Conservation (phyloP, 306 rosid genomes). For the Morella rubra region DNA sequence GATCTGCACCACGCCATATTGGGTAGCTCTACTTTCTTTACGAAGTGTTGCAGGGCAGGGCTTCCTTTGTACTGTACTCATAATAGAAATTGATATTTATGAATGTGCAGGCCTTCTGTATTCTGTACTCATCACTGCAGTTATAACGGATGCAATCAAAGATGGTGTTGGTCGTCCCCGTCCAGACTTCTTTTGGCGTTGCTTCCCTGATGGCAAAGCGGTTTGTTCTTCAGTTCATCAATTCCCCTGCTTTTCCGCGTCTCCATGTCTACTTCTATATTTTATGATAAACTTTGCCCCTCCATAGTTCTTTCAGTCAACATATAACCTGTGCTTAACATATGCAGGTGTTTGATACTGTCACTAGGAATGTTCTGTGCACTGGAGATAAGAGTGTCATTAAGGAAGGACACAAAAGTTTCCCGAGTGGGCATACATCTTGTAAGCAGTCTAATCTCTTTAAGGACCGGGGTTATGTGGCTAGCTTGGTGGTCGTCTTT, state of each 20-base stretch:
- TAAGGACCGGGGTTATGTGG: constrained; percentile 12
- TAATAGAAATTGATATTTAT: constrained; percentile 20
- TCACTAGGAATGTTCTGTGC: constrained; percentile 59
- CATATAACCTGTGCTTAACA: constrained; percentile 22
- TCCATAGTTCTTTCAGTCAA: constrained; percentile 25
- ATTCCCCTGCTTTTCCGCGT: constrained; percentile 12
- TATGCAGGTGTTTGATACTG: constrained; percentile 62
- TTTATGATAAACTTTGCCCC: constrained; percentile 17
- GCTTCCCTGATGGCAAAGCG: constrained; percentile 89
- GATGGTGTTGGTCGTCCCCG: constrained; percentile 95
- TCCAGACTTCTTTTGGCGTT: constrained; percentile 97
- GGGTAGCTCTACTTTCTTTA: constrained; percentile 48
- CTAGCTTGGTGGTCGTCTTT: constrained; percentile 3
- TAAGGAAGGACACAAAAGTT: constrained; percentile 96
- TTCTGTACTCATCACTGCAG: constrained; percentile 76
- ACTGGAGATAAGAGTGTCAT: constrained; percentile 61
- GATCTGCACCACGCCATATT: constrained; percentile 86
- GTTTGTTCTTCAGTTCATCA: constrained; percentile 37
- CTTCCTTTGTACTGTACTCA: constrained; percentile 13
- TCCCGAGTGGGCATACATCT: constrained; percentile 96
- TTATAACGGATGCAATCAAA: constrained; percentile 86
- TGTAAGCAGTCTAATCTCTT: constrained; percentile 52
- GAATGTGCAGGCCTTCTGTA: constrained; percentile 72
- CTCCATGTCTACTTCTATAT: not conserved
- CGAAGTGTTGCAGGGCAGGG: not conserved